Conservation (phyloP, 2,329 filamentous ascomycete species). For the Chaetomiaceae sp. region DNA sequence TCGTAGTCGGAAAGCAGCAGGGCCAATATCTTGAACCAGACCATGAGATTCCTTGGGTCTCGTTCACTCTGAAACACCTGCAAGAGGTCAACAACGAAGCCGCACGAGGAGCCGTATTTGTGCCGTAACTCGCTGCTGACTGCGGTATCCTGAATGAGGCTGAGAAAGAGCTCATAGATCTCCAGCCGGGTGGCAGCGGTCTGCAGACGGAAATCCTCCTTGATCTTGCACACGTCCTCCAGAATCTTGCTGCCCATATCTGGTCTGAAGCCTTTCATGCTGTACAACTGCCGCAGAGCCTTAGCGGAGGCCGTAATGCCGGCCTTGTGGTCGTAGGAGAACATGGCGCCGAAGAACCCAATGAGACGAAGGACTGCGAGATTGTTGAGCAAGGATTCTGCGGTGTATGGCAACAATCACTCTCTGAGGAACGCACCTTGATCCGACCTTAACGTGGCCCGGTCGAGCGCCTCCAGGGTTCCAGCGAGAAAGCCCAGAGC, state of each 20-base stretch:
- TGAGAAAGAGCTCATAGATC: slow-evolving; percentile 44
- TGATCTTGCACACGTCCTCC: slow-evolving; percentile 42
- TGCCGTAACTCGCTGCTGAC: slow-evolving; percentile 40
- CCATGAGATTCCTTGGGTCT: slow-evolving; percentile 50
- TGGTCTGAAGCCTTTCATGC: slow-evolving; percentile 47
- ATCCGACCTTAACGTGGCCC: slow-evolving; percentile 41
- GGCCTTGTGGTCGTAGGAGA: slow-evolving; percentile 54
- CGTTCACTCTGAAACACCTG: slow-evolving; percentile 49
- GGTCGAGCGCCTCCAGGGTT: slow-evolving; percentile 44
- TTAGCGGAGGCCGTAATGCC: slow-evolving; percentile 49
- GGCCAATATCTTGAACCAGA: slow-evolving; percentile 49
- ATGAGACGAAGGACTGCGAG: slow-evolving; percentile 29
- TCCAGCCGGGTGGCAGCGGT: slow-evolving; percentile 45
- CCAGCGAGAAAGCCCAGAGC: slow-evolving; percentile 52
- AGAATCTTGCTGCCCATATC: slow-evolving; percentile 44
- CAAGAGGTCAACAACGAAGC: slow-evolving; percentile 45
- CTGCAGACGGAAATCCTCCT: slow-evolving; percentile 52
- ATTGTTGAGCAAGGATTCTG: background rate
- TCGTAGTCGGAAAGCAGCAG: slow-evolving; percentile 41
- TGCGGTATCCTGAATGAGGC: slow-evolving; percentile 38
- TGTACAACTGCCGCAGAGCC: slow-evolving; percentile 43
- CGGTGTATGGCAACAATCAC: background rate
- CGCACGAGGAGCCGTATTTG: slow-evolving; percentile 37
- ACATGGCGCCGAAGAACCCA: slow-evolving; percentile 53
- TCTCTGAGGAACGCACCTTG: slow-evolving; percentile 44